Evolutionary conservation across 495 filamentous ascomycete genomes (phyloP), one percentile per base, ranked within the genome.

Genomic region (Daldinia bambusicola): DNA sequence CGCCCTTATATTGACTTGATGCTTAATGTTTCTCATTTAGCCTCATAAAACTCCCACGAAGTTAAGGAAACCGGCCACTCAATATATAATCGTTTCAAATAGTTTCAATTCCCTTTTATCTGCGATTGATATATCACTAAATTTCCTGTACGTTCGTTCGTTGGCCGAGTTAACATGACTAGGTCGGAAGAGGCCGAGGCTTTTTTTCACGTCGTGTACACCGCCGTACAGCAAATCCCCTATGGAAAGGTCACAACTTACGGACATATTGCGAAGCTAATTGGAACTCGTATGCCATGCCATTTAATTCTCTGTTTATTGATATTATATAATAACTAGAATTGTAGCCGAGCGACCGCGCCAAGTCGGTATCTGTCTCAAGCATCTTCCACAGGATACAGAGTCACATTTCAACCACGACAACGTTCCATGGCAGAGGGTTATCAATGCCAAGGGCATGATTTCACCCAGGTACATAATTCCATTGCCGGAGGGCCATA

Each of bases 351-450:
- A 90, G 77, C 83, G 90, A 8, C 87, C 89, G 6, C 88, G 93
- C 31, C 94, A 98, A 80, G 94, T 98, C 32, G 94, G 95, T 30
- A 82, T 94, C 31, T 93, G 89, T 74, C 87, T 98, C 1, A 97
- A 97, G 76, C 89, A 95, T 71, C 89, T 98, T 14, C 87, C 95
- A 2, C 40, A 73, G 12, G 79, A 78, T 77, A 71, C 80, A 26
- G 78, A 74, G 38, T 68, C 67, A 59, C 79, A 72, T 63, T 96
- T 89, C 79, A 87, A 97, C 74, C 81, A 84, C 62, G 83, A 79
- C 16, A 97, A 92, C 71, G 94, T 97, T 10, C 95, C 94, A 4
- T 98, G 95, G 95, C 95, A 98, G 82, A 84, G 95, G 52, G 93
- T 98, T 10, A 91, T 98, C 67, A 96, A 94, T 74, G 78, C 91